These are phyloP conservation scores for Phalaenopsis hybrid DNA, from an alignment of 116 monocot species.

Conservation along the genomic window DNA sequence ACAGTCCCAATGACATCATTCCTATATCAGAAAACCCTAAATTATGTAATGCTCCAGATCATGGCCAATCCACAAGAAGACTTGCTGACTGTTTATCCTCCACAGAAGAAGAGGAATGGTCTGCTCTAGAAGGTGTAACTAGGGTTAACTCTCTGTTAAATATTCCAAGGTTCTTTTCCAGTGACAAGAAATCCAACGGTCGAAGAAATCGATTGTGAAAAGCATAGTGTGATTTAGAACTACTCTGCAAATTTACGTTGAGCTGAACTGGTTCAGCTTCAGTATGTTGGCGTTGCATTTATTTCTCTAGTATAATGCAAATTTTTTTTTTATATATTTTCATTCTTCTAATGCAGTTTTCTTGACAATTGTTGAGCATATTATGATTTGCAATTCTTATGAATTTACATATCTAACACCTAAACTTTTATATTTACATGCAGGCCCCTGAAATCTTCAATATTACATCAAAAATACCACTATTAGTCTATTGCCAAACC, in stretches of 20 bases:
- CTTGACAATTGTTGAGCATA: neutral
- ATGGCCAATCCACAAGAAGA: conserved; percentile 44
- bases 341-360: neutral
- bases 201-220: conserved; percentile 34
- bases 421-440: too few species aligned
- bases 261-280: conserved; percentile 3
- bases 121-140: conserved; percentile 77
- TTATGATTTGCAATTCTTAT: neutral
- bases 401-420: neutral
- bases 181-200: conserved; percentile 30
- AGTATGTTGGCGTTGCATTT: neutral
- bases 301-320: neutral
- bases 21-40: conserved; percentile 23
- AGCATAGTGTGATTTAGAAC: neutral
- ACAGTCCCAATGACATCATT: conserved; percentile 27
- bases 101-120: conserved; percentile 76
- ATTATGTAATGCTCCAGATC: conserved; percentile 18
- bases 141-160: conserved; percentile 68
- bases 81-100: conserved; percentile 65
- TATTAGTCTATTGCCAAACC: too few species aligned
- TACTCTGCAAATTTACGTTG: neutral
- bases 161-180: conserved; percentile 54
- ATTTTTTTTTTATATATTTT: neutral
- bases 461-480: too few species aligned
- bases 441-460: too few species aligned